Percentiles rank a stretch among this genome's conserved stretches.
Conservation (phyloP, 1,284 basidiomycete genomes). For the Malassezia brasiliensis region DNA sequence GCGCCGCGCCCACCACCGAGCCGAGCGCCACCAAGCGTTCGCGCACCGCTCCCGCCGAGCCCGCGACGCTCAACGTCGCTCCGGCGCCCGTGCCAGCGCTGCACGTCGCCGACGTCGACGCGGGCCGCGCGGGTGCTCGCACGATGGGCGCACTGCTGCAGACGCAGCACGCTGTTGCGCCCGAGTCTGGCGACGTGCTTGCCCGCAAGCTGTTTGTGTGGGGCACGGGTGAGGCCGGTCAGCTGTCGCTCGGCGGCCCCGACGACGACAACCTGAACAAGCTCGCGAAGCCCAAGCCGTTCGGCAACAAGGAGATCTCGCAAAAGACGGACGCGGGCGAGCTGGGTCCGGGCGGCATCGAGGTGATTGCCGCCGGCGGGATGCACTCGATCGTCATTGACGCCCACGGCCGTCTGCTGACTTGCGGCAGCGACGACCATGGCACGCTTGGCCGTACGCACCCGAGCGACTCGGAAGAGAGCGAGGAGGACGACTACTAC, state of each 20-base stretch:
- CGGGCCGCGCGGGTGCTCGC: neutral
- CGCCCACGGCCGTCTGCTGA: conserved; percentile 45
- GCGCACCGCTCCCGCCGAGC: neutral
- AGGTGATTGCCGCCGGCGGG: conserved; percentile 37
- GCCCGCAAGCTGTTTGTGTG: conserved; percentile 44
- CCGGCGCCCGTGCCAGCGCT: conserved; percentile 9
- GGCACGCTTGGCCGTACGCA: conserved; percentile 64
- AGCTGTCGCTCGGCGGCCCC: conserved; percentile 41
- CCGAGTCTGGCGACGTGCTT: conserved; percentile 20
- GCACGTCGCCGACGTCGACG: neutral
- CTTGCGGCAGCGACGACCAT: conserved; percentile 84
- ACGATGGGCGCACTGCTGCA: conserved; percentile 7
- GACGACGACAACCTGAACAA: conserved; percentile 44
- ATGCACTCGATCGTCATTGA: conserved; percentile 46
- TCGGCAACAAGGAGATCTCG: conserved; percentile 34
- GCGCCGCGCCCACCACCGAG: conserved; percentile 24
- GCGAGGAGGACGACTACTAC: conserved; percentile 61
- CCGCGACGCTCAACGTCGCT: conserved; percentile 11
- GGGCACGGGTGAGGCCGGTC: conserved; percentile 45
- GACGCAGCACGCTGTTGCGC: conserved; percentile 11
- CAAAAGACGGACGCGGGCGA: conserved; percentile 31
- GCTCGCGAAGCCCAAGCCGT: conserved; percentile 36
- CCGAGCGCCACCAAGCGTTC: conserved; percentile 6
- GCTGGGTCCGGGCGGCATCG: conserved; percentile 33
- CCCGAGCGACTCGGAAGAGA: conserved; percentile 59